These are phyloP conservation scores for Mucor ambiguus DNA, from an alignment of 371 early-diverging fungal species.

Conservation along the genomic window DNA sequence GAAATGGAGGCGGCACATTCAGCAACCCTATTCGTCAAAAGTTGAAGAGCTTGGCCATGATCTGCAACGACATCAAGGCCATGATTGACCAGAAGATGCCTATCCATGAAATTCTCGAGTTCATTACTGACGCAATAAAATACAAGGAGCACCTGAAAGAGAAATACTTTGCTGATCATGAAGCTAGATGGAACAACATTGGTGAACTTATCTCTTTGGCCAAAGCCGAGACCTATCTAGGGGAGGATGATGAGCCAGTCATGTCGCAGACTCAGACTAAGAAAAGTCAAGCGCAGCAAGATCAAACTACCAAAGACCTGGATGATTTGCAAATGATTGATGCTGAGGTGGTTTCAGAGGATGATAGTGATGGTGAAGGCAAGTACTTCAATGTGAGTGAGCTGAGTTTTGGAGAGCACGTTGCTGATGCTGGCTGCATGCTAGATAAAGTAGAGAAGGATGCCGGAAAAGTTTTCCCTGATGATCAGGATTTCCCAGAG, in stretches of 20 bases:
- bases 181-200: constrained; percentile 38
- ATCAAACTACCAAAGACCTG: neutral
- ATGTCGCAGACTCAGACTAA: neutral
- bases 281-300: neutral
- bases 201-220: constrained; percentile 40
- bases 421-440: neutral
- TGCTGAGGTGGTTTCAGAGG: neutral
- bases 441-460: neutral
- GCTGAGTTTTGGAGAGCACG: neutral
- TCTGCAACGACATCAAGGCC: constrained; percentile 4
- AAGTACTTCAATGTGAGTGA: neutral
- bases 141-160: constrained; percentile 32
- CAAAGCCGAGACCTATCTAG: neutral
- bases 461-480: neutral
- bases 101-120: constrained; percentile 19
- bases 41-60: constrained; percentile 9
- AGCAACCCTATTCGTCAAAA: neutral
- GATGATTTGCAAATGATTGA: neutral
- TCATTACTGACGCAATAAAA: constrained; percentile 24
- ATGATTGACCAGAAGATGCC: constrained; percentile 24
- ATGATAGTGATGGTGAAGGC: neutral
- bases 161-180: constrained; percentile 18
- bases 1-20: neutral
- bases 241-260: neutral
- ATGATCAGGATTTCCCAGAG: neutral